Percentiles rank a stretch among this genome's conserved stretches.
Evolutionary conservation across 441 rosid species (phyloP).

Genomic region (Populus hybrid): DNA sequence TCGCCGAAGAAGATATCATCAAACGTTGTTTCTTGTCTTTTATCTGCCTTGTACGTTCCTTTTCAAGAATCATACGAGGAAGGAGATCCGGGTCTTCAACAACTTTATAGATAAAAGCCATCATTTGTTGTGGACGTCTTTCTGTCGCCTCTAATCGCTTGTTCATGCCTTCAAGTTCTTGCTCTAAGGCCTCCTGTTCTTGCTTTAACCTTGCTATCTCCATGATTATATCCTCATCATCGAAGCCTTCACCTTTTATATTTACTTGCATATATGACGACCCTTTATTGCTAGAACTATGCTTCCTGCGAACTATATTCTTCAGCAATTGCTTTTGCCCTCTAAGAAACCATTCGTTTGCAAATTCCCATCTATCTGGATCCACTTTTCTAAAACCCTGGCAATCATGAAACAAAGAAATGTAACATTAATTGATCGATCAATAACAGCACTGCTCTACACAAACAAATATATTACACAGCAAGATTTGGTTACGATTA

Average conservation of each 20-base stretch:
- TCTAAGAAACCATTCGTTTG: conserved; percentile 69
- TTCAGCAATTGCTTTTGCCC: conserved; percentile 68
- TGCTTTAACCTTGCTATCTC: conserved; percentile 76
- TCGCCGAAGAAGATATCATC: conserved; percentile 29
- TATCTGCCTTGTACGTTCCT: conserved; percentile 32
- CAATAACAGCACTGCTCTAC: not conserved
- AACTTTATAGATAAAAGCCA: conserved; percentile 69
- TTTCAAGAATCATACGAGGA: conserved; percentile 61
- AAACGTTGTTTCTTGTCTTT: conserved; percentile 56
- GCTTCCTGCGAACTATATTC: conserved; percentile 63
- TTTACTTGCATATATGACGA: conserved; percentile 18
- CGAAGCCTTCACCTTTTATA: conserved; percentile 37
- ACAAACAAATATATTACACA: not conserved
- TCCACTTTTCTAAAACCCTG: conserved; percentile 89
- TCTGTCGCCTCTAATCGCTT: conserved; percentile 72
- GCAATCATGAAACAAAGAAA: not conserved
- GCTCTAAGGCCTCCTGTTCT: conserved; percentile 60
- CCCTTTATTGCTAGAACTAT: conserved; percentile 21
- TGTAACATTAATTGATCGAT: not conserved
- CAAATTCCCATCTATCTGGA: conserved; percentile 85
- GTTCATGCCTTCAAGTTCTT: conserved; percentile 63
- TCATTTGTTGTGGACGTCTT: conserved; percentile 78
- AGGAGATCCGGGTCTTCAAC: conserved; percentile 77
- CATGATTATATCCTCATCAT: conserved; percentile 57
- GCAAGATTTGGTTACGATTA: not conserved